phyloP scores from a whole-genome alignment of 805 yeast genomes.

The Wickerhamomyces chambardii region DNA sequence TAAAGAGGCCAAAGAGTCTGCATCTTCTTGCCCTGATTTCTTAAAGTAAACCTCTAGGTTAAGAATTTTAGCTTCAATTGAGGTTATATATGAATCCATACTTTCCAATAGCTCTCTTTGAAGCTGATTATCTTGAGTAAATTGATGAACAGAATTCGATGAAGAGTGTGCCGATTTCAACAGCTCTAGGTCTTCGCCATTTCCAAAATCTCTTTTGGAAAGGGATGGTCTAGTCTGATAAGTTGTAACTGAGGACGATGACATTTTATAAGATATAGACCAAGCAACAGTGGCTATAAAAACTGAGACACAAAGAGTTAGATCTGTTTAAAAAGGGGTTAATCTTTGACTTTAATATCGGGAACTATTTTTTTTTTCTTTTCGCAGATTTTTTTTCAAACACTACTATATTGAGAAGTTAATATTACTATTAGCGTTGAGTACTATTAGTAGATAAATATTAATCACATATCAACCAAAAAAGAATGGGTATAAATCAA shows the following conservation, averaged over 20 bases:
- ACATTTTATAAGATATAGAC: too few relatives aligned
- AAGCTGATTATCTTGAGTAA: constrained; percentile 15
- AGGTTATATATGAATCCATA: constrained; percentile 14
- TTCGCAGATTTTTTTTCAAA: too few relatives aligned
- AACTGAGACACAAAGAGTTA: too few relatives aligned
- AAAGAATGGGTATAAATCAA: constrained; percentile 59
- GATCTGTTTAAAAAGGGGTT: too few relatives aligned
- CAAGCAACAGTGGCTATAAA: too few relatives aligned
- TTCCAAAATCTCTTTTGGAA: background rate
- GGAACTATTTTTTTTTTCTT: too few relatives aligned
- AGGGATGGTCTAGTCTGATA: background rate
- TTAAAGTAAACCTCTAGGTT: constrained; percentile 14
- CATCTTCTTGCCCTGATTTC: constrained; percentile 2
- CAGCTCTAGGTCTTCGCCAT: constrained; percentile 11
- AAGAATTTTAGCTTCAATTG: constrained; percentile 17
- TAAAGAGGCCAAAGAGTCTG: constrained; percentile 11
- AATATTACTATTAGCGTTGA: too few relatives aligned
- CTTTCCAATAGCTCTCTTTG: constrained; percentile 12
- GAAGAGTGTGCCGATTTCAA: constrained; percentile 15
- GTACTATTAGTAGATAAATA: too few relatives aligned
- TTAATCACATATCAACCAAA: too few relatives aligned
- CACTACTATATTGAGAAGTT: too few relatives aligned
- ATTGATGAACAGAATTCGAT: constrained; percentile 13
- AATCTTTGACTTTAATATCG: too few relatives aligned
- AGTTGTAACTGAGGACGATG: background rate